These are phyloP conservation scores for Ogataea corticis DNA, from an alignment of 805 yeast species.

Conservation along the genomic window DNA sequence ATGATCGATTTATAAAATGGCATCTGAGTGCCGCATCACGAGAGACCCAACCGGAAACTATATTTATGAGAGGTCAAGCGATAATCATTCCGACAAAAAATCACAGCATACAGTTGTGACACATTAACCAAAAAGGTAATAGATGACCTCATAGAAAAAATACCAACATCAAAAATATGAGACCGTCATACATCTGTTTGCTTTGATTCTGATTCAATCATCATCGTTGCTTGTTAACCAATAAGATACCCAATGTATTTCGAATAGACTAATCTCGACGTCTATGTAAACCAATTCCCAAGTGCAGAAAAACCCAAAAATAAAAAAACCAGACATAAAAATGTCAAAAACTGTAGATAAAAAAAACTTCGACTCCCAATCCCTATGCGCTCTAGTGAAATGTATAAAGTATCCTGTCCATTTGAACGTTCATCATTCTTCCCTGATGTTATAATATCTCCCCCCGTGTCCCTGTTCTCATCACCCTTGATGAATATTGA, in stretches of 20 bases:
- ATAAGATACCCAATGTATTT: not conserved
- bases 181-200: too few species aligned
- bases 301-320: not conserved
- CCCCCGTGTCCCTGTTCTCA: not conserved
- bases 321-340: not conserved
- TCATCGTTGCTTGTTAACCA: too few species aligned
- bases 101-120: not conserved
- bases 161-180: too few species aligned
- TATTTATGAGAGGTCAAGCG: not conserved
- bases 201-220: too few species aligned
- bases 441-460: not conserved
- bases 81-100: not conserved
- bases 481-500: slow-evolving; percentile 1
- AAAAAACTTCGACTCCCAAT: not conserved
- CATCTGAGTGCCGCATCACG: too few species aligned
- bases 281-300: not conserved
- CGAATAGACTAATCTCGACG: not conserved
- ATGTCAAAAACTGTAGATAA: not conserved
- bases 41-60: not conserved
- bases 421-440: not conserved
- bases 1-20: too few species aligned
- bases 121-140: not conserved
- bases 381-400: not conserved
- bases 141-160: too few species aligned
- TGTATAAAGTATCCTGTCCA: not conserved